Base-by-base conservation (phyloP, 2,329 filamentous ascomycete species). In the Colletotrichum theobromicola region DNA sequence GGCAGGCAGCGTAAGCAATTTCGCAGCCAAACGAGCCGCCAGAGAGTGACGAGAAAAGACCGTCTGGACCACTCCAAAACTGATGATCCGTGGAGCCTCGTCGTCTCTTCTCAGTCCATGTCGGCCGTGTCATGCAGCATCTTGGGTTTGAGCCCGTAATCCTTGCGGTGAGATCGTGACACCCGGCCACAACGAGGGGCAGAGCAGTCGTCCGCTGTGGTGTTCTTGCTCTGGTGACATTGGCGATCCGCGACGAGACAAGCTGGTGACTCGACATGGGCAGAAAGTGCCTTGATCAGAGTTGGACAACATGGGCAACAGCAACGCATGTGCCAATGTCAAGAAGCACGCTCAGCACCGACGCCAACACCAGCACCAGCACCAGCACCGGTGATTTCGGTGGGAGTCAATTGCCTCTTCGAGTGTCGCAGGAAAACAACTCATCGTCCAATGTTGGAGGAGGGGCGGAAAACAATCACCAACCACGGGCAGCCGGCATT, bases 41-140 rank as follows among this genome's bases (percentile, higher is more conserved):
- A 30, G 42, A 66, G 24, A 68, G 37, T 35, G 63, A 34, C 57
- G 57, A 35, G 57, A 34, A 53, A 18, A 34, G 57, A 73, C 65
- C 62, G 28, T 74, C 67, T 74, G 67, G 72, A 67, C 67, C 67
- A 69, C 67, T 26, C 67, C 55, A 66, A 66, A 72, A 55, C 55
- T 57, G 67, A 71, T 58, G 67, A 74, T 71, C 42, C 62, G 55
- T 74, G 68, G 72, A 72, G 72, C 58, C 67, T 30, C 42, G 21
- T 21, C 30, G 15, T 50, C 16, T 37, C n/a, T 64, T 42, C 60
- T 62, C 28, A 68, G 65, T 68, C 26, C 30, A 68, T 60, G 16
- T 46, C 53, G 53, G 34, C 53, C 55, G 30, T 68, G 50, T 34
- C 50, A 32, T 46, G 55, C 50, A 53, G 53, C 30, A 64, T 70